phyloP scores from a whole-genome alignment of 2,329 filamentous ascomycete species.

The Cladophialophora yegresii region DNA sequence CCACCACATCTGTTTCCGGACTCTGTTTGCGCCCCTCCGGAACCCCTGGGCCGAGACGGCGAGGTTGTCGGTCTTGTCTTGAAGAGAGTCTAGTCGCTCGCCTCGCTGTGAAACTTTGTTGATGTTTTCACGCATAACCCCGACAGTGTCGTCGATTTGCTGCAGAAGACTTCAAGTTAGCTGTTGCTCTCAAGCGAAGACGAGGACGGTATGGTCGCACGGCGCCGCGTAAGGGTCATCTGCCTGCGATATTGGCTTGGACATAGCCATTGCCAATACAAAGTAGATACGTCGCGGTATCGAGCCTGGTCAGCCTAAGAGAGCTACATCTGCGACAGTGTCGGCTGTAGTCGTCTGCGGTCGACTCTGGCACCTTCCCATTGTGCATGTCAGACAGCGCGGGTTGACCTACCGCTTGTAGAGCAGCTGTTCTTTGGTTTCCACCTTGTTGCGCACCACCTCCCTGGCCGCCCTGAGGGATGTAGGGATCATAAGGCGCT shows the following conservation, averaged over 20 bases:
- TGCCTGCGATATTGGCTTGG: neutral
- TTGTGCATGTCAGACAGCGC: neutral
- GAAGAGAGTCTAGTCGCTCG: constrained; percentile 79
- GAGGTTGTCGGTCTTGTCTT: constrained; percentile 92
- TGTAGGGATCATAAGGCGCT: constrained; percentile 83
- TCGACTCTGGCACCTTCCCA: neutral
- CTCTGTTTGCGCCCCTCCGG: constrained; percentile 91
- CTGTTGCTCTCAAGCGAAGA: neutral
- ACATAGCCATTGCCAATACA: neutral
- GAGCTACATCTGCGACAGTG: constrained; percentile 17
- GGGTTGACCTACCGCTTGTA: constrained; percentile 73
- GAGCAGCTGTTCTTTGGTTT: constrained; percentile 68
- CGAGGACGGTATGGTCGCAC: neutral
- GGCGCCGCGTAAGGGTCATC: neutral
- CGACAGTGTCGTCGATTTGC: constrained; percentile 97
- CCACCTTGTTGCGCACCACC: constrained; percentile 49
- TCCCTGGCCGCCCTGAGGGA: constrained; percentile 62
- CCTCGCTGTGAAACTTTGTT: constrained; percentile 94
- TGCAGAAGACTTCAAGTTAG: constrained; percentile 45
- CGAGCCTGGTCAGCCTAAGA: neutral
- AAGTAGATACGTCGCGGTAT: neutral
- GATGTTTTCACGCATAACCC: constrained; percentile 96
- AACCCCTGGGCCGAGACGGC: constrained; percentile 92
- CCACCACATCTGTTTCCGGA: constrained; percentile 99
- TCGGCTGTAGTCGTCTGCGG: constrained; percentile 9